These are phyloP conservation scores for Acacia acuminata DNA, from an alignment of 306 rosid species.

Conservation along the genomic window DNA sequence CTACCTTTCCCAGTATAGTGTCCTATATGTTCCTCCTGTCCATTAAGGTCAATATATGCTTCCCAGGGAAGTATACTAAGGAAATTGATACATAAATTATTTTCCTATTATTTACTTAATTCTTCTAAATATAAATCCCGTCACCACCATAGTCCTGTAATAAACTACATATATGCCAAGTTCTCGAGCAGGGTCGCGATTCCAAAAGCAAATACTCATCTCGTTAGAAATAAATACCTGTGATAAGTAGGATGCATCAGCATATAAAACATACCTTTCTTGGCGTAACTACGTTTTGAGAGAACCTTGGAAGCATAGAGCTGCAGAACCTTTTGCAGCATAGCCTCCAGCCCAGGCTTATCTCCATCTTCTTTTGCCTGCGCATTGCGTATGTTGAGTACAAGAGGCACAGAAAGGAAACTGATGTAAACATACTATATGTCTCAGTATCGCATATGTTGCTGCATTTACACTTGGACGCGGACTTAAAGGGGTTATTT, in stretches of 20 bases:
- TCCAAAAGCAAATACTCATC: constrained; percentile 24
- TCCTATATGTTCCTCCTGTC: too few relatives aligned
- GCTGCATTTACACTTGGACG: not conserved
- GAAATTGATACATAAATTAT: not conserved
- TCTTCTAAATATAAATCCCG: not conserved
- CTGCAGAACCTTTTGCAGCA: constrained; percentile 93
- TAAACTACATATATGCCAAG: not conserved
- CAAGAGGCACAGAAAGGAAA: constrained; percentile 2
- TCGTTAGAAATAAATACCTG: constrained; percentile 16
- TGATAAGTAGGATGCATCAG: not conserved
- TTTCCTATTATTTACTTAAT: not conserved
- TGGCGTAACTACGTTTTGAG: constrained; percentile 77
- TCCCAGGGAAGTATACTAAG: not conserved
- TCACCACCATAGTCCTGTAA: not conserved
- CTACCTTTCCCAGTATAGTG: not conserved
- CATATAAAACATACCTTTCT: constrained; percentile 55
- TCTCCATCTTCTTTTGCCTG: constrained; percentile 96
- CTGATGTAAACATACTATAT: constrained; percentile 1
- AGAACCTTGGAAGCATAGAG: constrained; percentile 87
- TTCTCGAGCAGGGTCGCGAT: not conserved
- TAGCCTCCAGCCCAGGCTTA: constrained; percentile 97
- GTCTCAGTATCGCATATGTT: not conserved
- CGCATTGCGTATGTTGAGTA: constrained; percentile 31
- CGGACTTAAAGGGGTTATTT: constrained; percentile 14
- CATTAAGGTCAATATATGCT: not conserved